Base-by-base conservation (phyloP, 2,329 filamentous ascomycete species). In the Fulvia fulva region DNA sequence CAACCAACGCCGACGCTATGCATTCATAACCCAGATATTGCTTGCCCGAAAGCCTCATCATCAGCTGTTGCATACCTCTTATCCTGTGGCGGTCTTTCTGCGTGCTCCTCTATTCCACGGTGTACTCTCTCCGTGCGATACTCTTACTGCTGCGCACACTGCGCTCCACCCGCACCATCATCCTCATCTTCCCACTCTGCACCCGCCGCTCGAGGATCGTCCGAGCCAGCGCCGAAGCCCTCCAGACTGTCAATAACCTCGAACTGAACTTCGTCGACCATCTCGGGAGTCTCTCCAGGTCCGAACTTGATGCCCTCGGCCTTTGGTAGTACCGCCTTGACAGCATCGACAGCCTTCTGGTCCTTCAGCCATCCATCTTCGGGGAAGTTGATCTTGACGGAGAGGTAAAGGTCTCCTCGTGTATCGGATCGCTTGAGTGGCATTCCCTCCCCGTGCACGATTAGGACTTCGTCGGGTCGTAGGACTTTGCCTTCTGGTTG, bases 391-490 rank as follows among this genome's bases (percentile, higher is more conserved):
- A 99, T 83, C 68, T 94, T 87, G 63, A 97, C 87, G 37, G 89
- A 78, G 44, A 99, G 80, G 75, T 93, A 99, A 19, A 99, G 78
- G 70, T 97, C 91, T 45, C 94, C 94, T 71, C 86, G 91, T 4
- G 78, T 71, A 41, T 99, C 94, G 63, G 87, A 90, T 57, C 87
- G 86, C 81, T 97, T 97, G 67, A 87, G 75, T 1, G 94, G 94
- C 94, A 99, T 99, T 60, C 94, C 94, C 77, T 99, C 94, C 25
- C 91, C 91, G 1, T 81, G 75, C 1, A 99, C 80, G 78, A 91
- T 96, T 67, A 99, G 81, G 7, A 93, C 84, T 71, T 99, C 90
- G 25, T 87, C 88, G 0, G 94, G 92, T 25, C 86, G 85, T 34
- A 99, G 77, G 53, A 97, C 81, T 73, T 92, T 88, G 66, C 93